These are phyloP conservation scores for Boletellus ananiceps DNA, from an alignment of 768 basidiomycete genomes.

Conservation along the genomic window DNA sequence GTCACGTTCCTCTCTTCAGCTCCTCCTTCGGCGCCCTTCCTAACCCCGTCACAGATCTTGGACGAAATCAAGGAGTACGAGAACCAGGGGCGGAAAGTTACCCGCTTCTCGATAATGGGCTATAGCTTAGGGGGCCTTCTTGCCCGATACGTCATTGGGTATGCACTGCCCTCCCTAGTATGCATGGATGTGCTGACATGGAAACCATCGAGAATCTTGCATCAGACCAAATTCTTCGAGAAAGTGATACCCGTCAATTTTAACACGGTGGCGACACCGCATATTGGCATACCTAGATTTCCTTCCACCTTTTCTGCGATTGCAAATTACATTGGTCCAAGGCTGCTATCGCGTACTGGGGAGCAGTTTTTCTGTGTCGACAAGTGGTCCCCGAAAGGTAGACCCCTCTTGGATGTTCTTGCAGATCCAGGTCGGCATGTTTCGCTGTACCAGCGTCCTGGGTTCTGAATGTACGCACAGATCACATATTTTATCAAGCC, in stretches of 20 bases:
- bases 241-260: constrained; percentile 72
- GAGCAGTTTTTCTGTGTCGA: constrained; percentile 74
- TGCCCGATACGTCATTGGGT: constrained; percentile 75
- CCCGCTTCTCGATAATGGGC: constrained; percentile 68
- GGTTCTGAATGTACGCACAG: constrained; percentile 33
- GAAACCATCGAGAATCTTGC: constrained; percentile 44
- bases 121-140: constrained; percentile 82
- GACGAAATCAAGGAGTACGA: constrained; percentile 52
- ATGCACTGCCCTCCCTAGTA: constrained; percentile 12
- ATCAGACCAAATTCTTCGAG: constrained; percentile 68
- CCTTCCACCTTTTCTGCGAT: constrained; percentile 55
- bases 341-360: constrained; percentile 72
- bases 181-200: constrained; percentile 4
- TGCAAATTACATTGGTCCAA: constrained; percentile 55
- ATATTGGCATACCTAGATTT: constrained; percentile 68
- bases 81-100: constrained; percentile 51
- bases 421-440: constrained; percentile 61
- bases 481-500: constrained; percentile 71
- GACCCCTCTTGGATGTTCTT: constrained; percentile 70
- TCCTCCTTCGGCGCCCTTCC: not conserved
- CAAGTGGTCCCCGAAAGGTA: constrained; percentile 63
- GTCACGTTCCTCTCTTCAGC: constrained; percentile 33
- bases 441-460: not conserved
- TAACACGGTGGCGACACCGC: constrained; percentile 79
- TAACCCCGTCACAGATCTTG: constrained; percentile 42